Evolutionary conservation across 2,329 filamentous ascomycete species (phyloP), one percentile per base, ranked within the genome.

Genomic region (Madurella fahalii): DNA sequence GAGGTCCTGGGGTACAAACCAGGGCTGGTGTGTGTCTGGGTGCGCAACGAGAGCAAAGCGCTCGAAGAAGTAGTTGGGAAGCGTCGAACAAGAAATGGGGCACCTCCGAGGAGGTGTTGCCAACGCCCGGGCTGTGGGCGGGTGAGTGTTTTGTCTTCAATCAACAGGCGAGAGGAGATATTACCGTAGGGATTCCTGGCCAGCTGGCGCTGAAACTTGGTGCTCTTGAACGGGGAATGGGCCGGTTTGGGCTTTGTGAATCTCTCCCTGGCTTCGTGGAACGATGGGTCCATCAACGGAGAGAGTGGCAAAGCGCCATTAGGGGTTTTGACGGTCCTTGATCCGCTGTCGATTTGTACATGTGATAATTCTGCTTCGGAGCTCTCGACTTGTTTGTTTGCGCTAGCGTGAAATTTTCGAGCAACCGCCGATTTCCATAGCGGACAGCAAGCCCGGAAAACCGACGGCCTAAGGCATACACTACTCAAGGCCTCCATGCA

Each of bases 1-100:
- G 9, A 63, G 53, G 17, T 51, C 57, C 9, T 56, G 32, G 0
- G 84, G 85, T 15, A 83, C 72, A 66, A 78, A 81, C 81, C 82
- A 88, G 0, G 77, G 72, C 2, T 71, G 62, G 0, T 68, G 64
- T 0, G 79, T 81, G 9, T 75, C 69, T 0, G 84, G 84, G 52
- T 87, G 77, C 1, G 71, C 64, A 12, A 83, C 71, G 2, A 83
- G 63, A 30, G 77, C 75, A 56, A 90, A 84, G 32, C 80, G 74
- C 52, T 87, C 80, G 4, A 89, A 71, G 65, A 90, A 86, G 63
- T 78, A 83, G 13, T 68, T 69, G 1, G 87, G 87, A 7, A 89
- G 68, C 1, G 65, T 64, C 0, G 67, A 65, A 0, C 63, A 57
- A 1, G 83, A 83, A 32, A 78, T 65, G 18, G 68, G 63, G 63